Percentiles rank a stretch among this genome's conserved stretches.
Conservation (phyloP, 2,329 filamentous ascomycete species). For the Scytalidium lignicola region DNA sequence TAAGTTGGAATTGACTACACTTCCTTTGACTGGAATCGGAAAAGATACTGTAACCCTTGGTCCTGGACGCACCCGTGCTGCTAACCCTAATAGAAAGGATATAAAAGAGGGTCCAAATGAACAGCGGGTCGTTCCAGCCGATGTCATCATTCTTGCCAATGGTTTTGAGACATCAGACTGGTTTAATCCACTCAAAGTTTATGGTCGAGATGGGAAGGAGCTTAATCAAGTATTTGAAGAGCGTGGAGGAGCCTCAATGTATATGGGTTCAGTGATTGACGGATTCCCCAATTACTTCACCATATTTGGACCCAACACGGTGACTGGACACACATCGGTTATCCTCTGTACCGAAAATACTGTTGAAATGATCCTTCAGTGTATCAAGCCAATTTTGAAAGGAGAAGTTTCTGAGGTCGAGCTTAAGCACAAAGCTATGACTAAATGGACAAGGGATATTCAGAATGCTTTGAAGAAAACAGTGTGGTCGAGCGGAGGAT, state of each 20-base stretch:
- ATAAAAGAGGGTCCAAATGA: constrained; percentile 21
- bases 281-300: constrained; percentile 57
- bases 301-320: constrained; percentile 54
- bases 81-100: constrained; percentile 32
- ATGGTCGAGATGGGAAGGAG: constrained; percentile 40
- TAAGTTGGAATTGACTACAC: constrained; percentile 47
- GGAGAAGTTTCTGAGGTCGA: constrained; percentile 40
- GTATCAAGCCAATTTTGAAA: constrained; percentile 46
- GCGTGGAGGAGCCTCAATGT: constrained; percentile 51
- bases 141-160: constrained; percentile 53
- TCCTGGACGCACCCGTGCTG: constrained; percentile 32
- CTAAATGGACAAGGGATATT: constrained; percentile 40
- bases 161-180: constrained; percentile 51
- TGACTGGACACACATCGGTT: constrained; percentile 51
- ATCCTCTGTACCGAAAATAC: constrained; percentile 53
- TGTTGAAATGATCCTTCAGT: constrained; percentile 47
- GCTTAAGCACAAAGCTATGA: constrained; percentile 42
- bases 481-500: constrained; percentile 42
- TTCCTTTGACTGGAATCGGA: constrained; percentile 41
- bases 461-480: constrained; percentile 39
- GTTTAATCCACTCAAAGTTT: constrained; percentile 48
- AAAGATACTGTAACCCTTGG: constrained; percentile 45
- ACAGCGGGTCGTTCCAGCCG: constrained; percentile 42
- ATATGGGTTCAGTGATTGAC: constrained; percentile 51
- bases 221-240: constrained; percentile 49